Conservation (phyloP, 2,329 filamentous ascomycete species). For the Penicillium hordei region DNA sequence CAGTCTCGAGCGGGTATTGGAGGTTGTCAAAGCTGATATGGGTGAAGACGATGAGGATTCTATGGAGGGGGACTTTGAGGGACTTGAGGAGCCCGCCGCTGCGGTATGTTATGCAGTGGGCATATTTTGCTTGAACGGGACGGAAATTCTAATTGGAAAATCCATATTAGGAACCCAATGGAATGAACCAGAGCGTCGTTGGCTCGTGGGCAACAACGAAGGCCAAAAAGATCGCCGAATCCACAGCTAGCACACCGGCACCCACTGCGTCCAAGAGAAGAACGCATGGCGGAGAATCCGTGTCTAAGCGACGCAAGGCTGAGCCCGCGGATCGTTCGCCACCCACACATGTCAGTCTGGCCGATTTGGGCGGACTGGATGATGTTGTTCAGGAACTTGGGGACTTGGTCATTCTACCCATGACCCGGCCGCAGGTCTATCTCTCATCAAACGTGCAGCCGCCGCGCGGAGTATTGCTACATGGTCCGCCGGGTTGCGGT, state of each 20-base stretch:
- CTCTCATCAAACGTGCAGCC: constrained; percentile 65
- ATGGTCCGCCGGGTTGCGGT: constrained; percentile 81
- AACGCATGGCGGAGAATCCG: constrained; percentile 65
- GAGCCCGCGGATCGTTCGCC: constrained; percentile 61
- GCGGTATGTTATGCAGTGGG: constrained; percentile 33
- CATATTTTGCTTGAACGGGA: neutral
- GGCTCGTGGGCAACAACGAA: constrained; percentile 55
- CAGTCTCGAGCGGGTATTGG: constrained; percentile 77
- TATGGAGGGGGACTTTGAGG: constrained; percentile 53
- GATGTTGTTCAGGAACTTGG: constrained; percentile 68
- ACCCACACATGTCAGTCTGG: constrained; percentile 65
- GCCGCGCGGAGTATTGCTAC: constrained; percentile 72
- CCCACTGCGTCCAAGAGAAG: constrained; percentile 52
- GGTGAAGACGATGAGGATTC: constrained; percentile 55
- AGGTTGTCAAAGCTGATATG: constrained; percentile 67
- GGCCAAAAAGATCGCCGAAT: constrained; percentile 34
- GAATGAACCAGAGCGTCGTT: constrained; percentile 66
- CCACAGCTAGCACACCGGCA: constrained; percentile 21
- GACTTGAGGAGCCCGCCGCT: constrained; percentile 42
- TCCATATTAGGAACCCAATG: constrained; percentile 52
- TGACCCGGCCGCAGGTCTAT: constrained; percentile 67
- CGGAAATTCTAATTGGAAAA: neutral
- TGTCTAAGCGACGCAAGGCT: constrained; percentile 63
- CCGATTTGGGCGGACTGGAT: constrained; percentile 75
- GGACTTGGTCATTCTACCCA: constrained; percentile 70